These are phyloP conservation scores for Volvox africanus DNA, from an alignment of 139 green algal genomes.

Conservation along the genomic window DNA sequence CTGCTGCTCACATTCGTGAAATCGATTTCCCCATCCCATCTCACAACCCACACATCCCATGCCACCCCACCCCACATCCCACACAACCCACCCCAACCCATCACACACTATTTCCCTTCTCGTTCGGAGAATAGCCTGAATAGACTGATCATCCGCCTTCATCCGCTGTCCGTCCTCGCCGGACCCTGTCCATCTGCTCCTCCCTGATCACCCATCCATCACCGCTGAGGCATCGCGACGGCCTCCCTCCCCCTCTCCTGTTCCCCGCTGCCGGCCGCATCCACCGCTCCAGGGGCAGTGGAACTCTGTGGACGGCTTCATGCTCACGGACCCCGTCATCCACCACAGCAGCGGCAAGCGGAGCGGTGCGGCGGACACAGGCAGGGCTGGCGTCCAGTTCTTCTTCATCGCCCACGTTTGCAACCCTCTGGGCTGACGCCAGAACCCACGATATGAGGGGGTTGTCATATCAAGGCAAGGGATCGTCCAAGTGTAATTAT, in stretches of 20 bases:
- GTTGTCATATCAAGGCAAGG: too few species aligned
- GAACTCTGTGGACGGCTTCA: constrained; percentile 52
- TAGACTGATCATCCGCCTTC: too few species aligned
- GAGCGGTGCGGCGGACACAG: constrained; percentile 59
- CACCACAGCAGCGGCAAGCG: constrained; percentile 45
- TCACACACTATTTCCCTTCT: too few species aligned
- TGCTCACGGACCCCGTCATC: constrained; percentile 63
- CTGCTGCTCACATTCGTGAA: too few species aligned
- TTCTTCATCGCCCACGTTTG: constrained; percentile 59
- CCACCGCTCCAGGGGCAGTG: constrained; percentile 46
- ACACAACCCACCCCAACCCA: too few species aligned
- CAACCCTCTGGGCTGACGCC: constrained; percentile 46
- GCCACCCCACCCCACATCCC: not conserved
- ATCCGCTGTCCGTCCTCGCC: not conserved
- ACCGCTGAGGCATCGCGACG: too few species aligned
- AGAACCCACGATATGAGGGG: too few species aligned
- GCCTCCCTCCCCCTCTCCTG: not conserved
- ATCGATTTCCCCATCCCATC: too few species aligned
- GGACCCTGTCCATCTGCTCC: not conserved
- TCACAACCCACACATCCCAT: not conserved
- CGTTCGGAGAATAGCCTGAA: too few species aligned
- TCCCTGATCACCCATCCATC: not conserved
- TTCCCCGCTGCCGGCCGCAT: not conserved
- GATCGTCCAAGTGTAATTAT: too few species aligned
- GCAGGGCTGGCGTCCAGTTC: constrained; percentile 17